Conservation (phyloP, 305 asterid species). For the Solanum chacoense region DNA sequence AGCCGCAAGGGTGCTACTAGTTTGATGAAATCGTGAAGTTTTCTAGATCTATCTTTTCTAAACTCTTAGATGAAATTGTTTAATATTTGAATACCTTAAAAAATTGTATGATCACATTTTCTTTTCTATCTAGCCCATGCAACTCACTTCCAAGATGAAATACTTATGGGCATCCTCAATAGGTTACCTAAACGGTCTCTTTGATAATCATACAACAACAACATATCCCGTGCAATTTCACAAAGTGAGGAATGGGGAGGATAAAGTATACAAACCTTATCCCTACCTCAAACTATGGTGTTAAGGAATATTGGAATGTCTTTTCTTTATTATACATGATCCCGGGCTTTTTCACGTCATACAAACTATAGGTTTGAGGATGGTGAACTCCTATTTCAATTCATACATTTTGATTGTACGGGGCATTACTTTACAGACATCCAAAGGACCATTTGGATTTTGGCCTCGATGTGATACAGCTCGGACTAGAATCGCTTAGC, state of each 20-base stretch:
- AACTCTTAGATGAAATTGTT: neutral
- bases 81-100: neutral
- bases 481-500: neutral
- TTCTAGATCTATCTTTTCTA: neutral
- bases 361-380: neutral
- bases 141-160: neutral
- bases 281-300: neutral
- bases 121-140: neutral
- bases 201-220: too few species aligned
- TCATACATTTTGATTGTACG: neutral
- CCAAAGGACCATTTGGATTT: neutral
- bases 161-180: neutral
- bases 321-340: neutral
- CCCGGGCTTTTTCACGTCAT: neutral
- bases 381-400: neutral
- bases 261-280: neutral
- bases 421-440: neutral
- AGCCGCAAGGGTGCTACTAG: neutral
- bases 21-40: neutral
- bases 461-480: neutral
- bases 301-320: neutral
- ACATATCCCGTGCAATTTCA: too few species aligned
- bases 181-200: neutral
- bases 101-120: neutral
- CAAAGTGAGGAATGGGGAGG: too few species aligned